Conservation (phyloP, 1,284 basidiomycete species). For the Ganoderma resinaceum region DNA sequence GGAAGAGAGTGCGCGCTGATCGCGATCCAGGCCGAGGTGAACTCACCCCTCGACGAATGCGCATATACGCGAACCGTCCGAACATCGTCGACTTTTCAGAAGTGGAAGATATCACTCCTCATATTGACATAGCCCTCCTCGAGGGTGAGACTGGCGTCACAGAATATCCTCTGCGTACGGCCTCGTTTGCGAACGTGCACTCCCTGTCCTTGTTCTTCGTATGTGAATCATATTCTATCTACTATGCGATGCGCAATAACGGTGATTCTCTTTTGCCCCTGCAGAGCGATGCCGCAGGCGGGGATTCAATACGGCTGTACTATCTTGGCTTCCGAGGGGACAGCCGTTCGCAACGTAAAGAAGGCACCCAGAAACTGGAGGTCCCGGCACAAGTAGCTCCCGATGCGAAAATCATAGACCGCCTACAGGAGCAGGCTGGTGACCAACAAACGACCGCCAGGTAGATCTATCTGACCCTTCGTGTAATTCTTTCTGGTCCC, state of each 20-base stretch:
- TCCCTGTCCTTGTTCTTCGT: conserved; percentile 82
- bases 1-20: conserved; percentile 19
- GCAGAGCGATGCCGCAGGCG: conserved; percentile 68
- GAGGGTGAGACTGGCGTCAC: conserved; percentile 71
- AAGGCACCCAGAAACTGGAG: conserved; percentile 67
- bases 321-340: conserved; percentile 87
- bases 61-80: conserved; percentile 73
- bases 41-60: conserved; percentile 65
- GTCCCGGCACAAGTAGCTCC: conserved; percentile 75
- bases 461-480: conserved; percentile 15
- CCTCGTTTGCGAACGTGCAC: conserved; percentile 78
- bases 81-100: conserved; percentile 80
- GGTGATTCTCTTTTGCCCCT: no score
- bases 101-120: conserved; percentile 69
- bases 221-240: conserved; percentile 11
- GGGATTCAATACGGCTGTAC: conserved; percentile 69
- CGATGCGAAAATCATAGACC: conserved; percentile 70
- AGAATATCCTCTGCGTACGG: conserved; percentile 80
- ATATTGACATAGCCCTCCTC: conserved; percentile 72
- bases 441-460: conserved; percentile 55
- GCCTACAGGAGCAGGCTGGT: conserved; percentile 61
- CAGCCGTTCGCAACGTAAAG: conserved; percentile 59
- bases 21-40: conserved; percentile 69
- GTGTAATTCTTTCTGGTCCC: not conserved
- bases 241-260: not conserved